Evolutionary conservation across 106 monocot genomes (phyloP), one percentile per base, ranked within the genome.

Genomic region (Alisma plantagoaquatica): DNA sequence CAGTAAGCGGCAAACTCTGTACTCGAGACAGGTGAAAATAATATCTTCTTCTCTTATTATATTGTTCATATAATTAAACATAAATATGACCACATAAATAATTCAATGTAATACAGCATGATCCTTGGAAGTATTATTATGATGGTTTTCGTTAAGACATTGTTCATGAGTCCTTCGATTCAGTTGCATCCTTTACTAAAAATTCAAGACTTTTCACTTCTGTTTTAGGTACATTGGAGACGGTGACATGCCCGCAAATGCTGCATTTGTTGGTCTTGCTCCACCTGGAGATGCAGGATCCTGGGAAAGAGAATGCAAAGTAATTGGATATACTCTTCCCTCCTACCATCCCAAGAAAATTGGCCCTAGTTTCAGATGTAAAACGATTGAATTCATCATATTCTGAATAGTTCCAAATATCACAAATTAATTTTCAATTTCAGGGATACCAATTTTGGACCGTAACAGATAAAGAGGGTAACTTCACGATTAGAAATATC

Each of bases 381-480:
- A 41, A 9, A 9, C 11, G 38, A 11, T 7, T 41, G 7, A 11
- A 11, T 41, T 44, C 20, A 44, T 44, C 43, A 3, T 0, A 44
- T 15, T 17, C 11, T 4, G 4, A 15, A 44, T 15, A 3, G 43
- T 44, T 15, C 43, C 20, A 44, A 15, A 44, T 10, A 44, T 41
- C 43, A 17, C 43, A 44, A 17, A 10, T 4, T 4, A 15, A 11
- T 20, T 7, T 44, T 20, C 20, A 3, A 10, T 11, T 30, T 8
- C 26, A 81, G 81, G 82, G 71, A 20, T 87, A 87, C 61, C 86
- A 87, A 65, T 87, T 87, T 30, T 87, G 87, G 87, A 69, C 74
- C 0, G 72, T 43, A 31, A 58, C 75, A 18, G 66, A 72, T 21
- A 10, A 25, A 23, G 15, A 63, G 33, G 87, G 87, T 3, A 4